Conservation (phyloP, 768 basidiomycete species). For the Termitomyces sp. region DNA sequence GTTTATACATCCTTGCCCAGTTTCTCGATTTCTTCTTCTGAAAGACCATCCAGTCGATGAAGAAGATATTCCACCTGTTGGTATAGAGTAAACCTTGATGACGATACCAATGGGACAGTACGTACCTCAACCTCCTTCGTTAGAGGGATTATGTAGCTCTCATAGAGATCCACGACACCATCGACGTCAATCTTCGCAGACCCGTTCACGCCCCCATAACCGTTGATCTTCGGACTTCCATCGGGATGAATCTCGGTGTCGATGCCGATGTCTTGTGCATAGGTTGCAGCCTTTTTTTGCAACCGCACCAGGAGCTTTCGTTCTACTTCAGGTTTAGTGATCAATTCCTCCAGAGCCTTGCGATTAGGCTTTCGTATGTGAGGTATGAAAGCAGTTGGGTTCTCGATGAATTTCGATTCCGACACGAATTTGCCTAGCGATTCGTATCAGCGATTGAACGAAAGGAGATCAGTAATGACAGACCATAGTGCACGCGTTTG, state of each 20-base stretch:
- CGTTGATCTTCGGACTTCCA: constrained; percentile 22
- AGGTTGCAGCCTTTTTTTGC: constrained; percentile 76
- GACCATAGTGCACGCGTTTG: constrained; percentile 97
- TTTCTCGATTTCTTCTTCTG: constrained; percentile 73
- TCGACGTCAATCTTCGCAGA: constrained; percentile 84
- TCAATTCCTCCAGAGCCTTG: constrained; percentile 74
- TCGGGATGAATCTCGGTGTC: constrained; percentile 41
- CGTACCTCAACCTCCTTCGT: constrained; percentile 98
- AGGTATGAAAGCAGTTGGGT: constrained; percentile 87
- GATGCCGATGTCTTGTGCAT: constrained; percentile 79
- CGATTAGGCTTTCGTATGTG: constrained; percentile 83
- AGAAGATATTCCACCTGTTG: constrained; percentile 92
- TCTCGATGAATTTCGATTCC: constrained; percentile 90
- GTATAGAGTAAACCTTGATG: not conserved
- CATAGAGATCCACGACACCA: constrained; percentile 89
- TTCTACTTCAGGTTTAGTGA: constrained; percentile 98
- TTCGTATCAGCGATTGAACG: not conserved
- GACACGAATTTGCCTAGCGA: constrained; percentile 95
- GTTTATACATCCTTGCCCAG: constrained; percentile 30
- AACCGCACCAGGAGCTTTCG: constrained; percentile 76
- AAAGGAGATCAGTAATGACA: not conserved
- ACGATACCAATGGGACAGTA: not conserved
- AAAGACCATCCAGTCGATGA: constrained; percentile 80
- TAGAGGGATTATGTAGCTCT: constrained; percentile 93
- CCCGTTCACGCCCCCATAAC: constrained; percentile 29